Base-by-base conservation (phyloP, 176 grass and related monocot species). In the Cymbopogon citratus region DNA sequence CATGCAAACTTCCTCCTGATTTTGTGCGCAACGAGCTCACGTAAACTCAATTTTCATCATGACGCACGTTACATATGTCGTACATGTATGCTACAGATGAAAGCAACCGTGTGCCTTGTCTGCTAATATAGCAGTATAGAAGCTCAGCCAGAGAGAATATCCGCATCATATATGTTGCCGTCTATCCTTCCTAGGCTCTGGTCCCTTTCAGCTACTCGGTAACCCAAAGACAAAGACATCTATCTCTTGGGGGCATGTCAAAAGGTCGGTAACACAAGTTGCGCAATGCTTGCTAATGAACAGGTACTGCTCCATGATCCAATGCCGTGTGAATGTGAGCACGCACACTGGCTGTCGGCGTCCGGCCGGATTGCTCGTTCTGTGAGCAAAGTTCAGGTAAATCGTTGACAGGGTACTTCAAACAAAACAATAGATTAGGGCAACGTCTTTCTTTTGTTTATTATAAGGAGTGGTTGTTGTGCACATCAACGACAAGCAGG, bases 161-260 rank as follows among this genome's bases (percentile, higher is more conserved):
- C 60, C 79, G 63, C 70, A 77, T 14, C 75, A 68, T 33, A 33
- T 33, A 2, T 33, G 5, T 21, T 45, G 49, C n/a, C n/a, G n/a
- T n/a, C 41, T 64, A 34, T 62, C 52, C 67, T 45, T 48, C 49
- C 78, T 59, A 49, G 79, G 0, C 7, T n/a, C n/a, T n/a, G 23
- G 63, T 70, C 71, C 10, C 74, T 75, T 88, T 80, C 38, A 69
- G 69, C 34, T 84, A 75, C 81, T 84, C 81, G 81, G 81, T 88
- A 73, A 79, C 81, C 79, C 69, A 2, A 14, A 66, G 81, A 80
- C 81, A 84, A 88, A 88, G 81, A 60, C 56, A 84, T 62, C 68
- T 61, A 84, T 36, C 34, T 36, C 2, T 75, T 36, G 34, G 34
- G 75, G 75, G 34, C 34, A 36, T 36, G 76, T 68, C 39, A 49